A percentile compares a stretch with the other conserved stretches of the same genome.
Evolutionary conservation across 75 land plant species (phyloP).

Genomic region (Pinus albicaulis): DNA sequence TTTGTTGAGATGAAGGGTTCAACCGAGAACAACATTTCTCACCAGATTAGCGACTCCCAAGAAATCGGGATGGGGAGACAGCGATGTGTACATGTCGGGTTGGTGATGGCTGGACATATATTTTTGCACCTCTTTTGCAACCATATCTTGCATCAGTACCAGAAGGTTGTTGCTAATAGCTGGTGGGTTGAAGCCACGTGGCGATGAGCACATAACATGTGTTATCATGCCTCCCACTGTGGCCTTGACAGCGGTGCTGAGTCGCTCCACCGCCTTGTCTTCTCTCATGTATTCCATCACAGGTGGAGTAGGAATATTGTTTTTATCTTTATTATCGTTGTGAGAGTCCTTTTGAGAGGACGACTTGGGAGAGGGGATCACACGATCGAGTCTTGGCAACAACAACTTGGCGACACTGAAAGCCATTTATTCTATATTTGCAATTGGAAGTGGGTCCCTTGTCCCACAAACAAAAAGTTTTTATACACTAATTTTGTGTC

Average conservation of each 20-base stretch:
- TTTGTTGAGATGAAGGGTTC: too few species aligned
- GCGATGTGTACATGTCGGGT: background rate
- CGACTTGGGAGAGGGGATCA: too few species aligned
- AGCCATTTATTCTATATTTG: background rate
- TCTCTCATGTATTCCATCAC: constrained; percentile 15
- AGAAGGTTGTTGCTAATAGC: background rate
- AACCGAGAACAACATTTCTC: too few species aligned
- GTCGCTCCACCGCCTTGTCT: constrained; percentile 19
- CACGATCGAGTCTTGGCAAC: constrained; percentile 28
- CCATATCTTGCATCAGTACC: constrained; percentile 33
- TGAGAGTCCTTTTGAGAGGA: too few species aligned
- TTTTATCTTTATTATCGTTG: too few species aligned
- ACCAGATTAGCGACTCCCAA: too few species aligned
- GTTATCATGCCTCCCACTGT: constrained; percentile 8
- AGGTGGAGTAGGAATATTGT: too few species aligned
- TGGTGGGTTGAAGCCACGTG: too few species aligned
- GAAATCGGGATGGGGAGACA: too few species aligned
- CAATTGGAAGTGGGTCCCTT: too few species aligned
- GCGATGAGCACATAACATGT: background rate
- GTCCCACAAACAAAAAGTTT: too few species aligned
- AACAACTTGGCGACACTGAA: constrained; percentile 24
- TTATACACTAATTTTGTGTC: too few species aligned
- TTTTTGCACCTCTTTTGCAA: constrained; percentile 35
- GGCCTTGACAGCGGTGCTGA: constrained; percentile 14
- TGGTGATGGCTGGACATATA: constrained; percentile 13